Evolutionary conservation across 2,329 filamentous ascomycete species (phyloP), one percentile per base, ranked within the genome.

Genomic region (Aureobasidium sp.): DNA sequence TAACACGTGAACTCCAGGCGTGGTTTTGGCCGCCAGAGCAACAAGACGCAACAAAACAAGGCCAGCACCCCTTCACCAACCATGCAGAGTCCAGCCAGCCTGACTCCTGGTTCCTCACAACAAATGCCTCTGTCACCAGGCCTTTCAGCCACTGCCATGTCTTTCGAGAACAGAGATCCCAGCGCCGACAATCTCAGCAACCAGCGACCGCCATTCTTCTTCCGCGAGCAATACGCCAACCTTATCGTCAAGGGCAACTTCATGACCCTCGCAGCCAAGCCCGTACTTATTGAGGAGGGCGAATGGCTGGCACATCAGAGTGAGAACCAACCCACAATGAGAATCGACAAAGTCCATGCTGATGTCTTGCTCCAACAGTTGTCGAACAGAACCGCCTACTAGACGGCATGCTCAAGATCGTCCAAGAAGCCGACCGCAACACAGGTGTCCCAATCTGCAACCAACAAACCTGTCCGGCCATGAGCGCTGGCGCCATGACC

Each of bases 241-340:
- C 86, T 96, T 70, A 96, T 96, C 66, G 92, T 97, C 70, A 96
- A 93, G 79, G 93, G 93, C 63, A 97, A 97, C 78, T 97, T 97
- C 73, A 91, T 96, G 87, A 97, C 93, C 11, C 78, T 97, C 63
- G 95, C 92, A 69, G 91, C 91, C 54, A 88, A 92, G 71, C 93
- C 93, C 27, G 92, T 93, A 78, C 92, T 94, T 61, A 90, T 97
- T 49, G 93, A 97, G 70, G 86, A 91, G 72, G 93, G 91, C 67
- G 93, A 97, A 76, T 97, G 93, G 93, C 83, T 97, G 68, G 92
- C 92, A 65, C 91, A 97, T 75, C 93, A 97, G 81, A 87, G 93
- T 96, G 81, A 72, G 21, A 55, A 3, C 13, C 6, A 13, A 21
- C 21, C 5, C 41, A 30, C 13, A 42, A 21, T 27, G 3, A 49